Evolutionary conservation across 768 basidiomycete species (phyloP).

Genomic region (Mycena albidolilacea): DNA sequence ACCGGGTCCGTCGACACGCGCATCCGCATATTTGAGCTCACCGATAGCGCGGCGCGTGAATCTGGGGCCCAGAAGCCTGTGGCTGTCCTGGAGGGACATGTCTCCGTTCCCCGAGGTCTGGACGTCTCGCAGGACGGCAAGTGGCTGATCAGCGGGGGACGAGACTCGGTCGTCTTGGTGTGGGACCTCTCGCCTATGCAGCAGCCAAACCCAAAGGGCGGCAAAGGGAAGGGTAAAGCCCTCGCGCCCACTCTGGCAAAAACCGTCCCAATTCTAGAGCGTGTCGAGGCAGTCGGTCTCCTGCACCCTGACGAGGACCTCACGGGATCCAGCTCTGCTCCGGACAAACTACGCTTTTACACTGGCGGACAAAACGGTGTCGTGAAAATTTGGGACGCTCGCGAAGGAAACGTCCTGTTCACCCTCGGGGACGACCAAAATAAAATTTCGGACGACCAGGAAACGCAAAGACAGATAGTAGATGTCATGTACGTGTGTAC

Average conservation of each 20-base stretch:
- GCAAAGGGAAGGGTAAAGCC: constrained; percentile 67
- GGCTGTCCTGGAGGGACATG: constrained; percentile 94
- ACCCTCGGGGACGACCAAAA: constrained; percentile 68
- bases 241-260: constrained; percentile 73
- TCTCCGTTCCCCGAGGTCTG: constrained; percentile 93
- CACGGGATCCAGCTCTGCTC: constrained; percentile 56
- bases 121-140: constrained; percentile 89
- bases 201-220: constrained; percentile 47
- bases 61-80: constrained; percentile 74
- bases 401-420: constrained; percentile 73
- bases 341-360: constrained; percentile 74
- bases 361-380: constrained; percentile 94
- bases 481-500: constrained; percentile 79
- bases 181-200: constrained; percentile 82
- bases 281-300: constrained; percentile 89
- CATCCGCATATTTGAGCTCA: constrained; percentile 93
- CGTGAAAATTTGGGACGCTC: constrained; percentile 88
- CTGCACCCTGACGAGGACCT: constrained; percentile 67
- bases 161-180: constrained; percentile 93
- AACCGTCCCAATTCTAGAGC: constrained; percentile 88
- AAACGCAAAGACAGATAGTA: constrained; percentile 89
- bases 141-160: constrained; percentile 92
- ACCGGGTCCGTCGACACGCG: constrained; percentile 94
- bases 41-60: constrained; percentile 70
- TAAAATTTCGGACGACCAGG: constrained; percentile 66